These are phyloP conservation scores for Dichomitus squalens DNA, from an alignment of 1,284 basidiomycete species.

Conservation along the genomic window DNA sequence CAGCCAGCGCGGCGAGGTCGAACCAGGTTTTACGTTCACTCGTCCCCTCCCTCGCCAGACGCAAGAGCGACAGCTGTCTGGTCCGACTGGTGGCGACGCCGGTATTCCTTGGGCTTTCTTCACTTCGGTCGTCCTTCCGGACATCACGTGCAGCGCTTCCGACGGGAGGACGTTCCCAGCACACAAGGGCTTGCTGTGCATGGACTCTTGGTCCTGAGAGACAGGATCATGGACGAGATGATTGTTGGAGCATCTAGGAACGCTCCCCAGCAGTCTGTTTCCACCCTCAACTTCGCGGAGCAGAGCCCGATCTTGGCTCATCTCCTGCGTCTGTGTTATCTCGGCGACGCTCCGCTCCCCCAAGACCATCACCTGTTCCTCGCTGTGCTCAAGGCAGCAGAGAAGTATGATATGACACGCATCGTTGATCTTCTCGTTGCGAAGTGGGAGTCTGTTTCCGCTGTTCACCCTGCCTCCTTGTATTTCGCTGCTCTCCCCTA, in stretches of 20 bases:
- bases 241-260: background rate
- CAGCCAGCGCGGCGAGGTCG: conserved; percentile 1
- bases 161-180: conserved; percentile 47
- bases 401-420: conserved; percentile 25
- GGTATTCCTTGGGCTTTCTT: background rate
- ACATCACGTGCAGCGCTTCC: conserved; percentile 49
- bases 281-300: background rate
- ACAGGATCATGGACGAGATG: background rate
- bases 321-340: background rate
- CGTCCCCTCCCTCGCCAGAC: background rate
- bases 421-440: conserved; percentile 1
- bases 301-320: background rate
- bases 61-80: background rate
- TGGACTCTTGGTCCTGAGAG: conserved; percentile 38
- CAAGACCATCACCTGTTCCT: background rate
- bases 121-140: conserved; percentile 20
- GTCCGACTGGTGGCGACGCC: background rate
- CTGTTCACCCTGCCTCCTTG: conserved; percentile 3
- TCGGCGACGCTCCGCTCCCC: conserved; percentile 10
- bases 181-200: conserved; percentile 45
- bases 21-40: conserved; percentile 1
- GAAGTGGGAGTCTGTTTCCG: background rate
- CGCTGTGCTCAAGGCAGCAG: conserved; percentile 22
- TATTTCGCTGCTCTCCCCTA: conserved; percentile 17
- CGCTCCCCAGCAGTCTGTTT: background rate